phyloP scores from a whole-genome alignment of 495 filamentous ascomycete genomes.

The Antarctomyces pellizariae region DNA sequence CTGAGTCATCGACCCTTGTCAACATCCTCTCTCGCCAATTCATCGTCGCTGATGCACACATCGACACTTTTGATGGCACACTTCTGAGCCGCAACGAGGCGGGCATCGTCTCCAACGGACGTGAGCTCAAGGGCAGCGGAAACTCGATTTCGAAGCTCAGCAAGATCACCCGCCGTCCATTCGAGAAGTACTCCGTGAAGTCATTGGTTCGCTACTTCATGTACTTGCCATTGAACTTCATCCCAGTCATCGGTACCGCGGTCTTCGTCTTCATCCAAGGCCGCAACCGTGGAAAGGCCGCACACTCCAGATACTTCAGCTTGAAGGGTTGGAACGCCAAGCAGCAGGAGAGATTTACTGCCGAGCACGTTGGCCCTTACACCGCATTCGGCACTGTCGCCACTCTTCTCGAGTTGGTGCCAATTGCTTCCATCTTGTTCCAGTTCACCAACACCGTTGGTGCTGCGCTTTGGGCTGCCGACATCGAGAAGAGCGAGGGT shows the following conservation, averaged over 20 bases:
- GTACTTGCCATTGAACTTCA: slow-evolving; percentile 76
- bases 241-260: slow-evolving; percentile 66
- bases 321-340: slow-evolving; percentile 52
- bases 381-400: slow-evolving; percentile 55
- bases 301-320: slow-evolving; percentile 51
- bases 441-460: slow-evolving; percentile 77
- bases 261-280: slow-evolving; percentile 62
- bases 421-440: slow-evolving; percentile 62
- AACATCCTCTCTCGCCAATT: slow-evolving; percentile 51
- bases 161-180: slow-evolving; percentile 43
- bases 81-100: slow-evolving; percentile 31
- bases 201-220: slow-evolving; percentile 44
- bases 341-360: slow-evolving; percentile 38
- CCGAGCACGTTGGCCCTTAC: slow-evolving; percentile 40
- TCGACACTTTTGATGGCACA: slow-evolving; percentile 83
- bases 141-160: slow-evolving; percentile 47
- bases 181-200: slow-evolving; percentile 37
- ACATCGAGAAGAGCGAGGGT: slow-evolving; percentile 45
- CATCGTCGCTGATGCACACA: slow-evolving; percentile 51
- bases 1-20: slow-evolving; percentile 60
- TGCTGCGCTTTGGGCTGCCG: slow-evolving; percentile 82
- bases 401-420: slow-evolving; percentile 63
- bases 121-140: slow-evolving; percentile 35
- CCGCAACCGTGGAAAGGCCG: slow-evolving; percentile 15
- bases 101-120: slow-evolving; percentile 39